phyloP scores from a whole-genome alignment of 108 stramenopile genomes.

The Schizochytrium sp. region DNA sequence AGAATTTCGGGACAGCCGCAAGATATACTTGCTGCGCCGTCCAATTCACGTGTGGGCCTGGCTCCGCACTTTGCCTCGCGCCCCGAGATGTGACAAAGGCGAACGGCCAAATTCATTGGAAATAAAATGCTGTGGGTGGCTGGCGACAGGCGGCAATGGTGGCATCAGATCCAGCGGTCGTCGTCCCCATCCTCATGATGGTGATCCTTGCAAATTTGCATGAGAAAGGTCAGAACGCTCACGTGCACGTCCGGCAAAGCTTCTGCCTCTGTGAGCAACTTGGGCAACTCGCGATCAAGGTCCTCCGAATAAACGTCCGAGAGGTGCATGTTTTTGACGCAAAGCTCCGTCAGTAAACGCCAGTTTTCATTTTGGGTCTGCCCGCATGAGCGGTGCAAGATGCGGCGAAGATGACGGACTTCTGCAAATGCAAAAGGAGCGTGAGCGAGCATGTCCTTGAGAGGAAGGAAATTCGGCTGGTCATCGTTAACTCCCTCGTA shows the following conservation, averaged over 20 bases:
- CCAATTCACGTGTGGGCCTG: too few species aligned
- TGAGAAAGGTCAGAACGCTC: background rate
- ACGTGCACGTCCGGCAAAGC: background rate
- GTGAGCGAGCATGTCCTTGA: background rate
- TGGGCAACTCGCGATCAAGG: background rate
- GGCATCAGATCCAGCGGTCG: too few species aligned
- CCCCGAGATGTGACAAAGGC: too few species aligned
- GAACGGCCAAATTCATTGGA: too few species aligned
- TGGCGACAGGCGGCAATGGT: too few species aligned
- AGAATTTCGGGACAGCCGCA: too few species aligned
- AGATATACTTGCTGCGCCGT: too few species aligned
- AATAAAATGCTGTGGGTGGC: too few species aligned
- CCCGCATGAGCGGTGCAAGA: slow-evolving; percentile 3
- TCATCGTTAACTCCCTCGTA: background rate
- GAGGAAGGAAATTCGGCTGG: background rate
- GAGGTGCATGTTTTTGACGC: background rate
- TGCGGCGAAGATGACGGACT: background rate
- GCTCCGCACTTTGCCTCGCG: too few species aligned
- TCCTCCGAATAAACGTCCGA: background rate
- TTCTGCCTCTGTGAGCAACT: background rate
- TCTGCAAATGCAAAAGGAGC: background rate
- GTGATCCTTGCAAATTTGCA: background rate
- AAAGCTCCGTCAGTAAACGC: background rate
- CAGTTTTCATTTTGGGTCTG: background rate
- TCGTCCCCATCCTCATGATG: background rate